Evolutionary conservation across 257 asterid genomes (phyloP).

Genomic region (Galeopsis tetrahit): DNA sequence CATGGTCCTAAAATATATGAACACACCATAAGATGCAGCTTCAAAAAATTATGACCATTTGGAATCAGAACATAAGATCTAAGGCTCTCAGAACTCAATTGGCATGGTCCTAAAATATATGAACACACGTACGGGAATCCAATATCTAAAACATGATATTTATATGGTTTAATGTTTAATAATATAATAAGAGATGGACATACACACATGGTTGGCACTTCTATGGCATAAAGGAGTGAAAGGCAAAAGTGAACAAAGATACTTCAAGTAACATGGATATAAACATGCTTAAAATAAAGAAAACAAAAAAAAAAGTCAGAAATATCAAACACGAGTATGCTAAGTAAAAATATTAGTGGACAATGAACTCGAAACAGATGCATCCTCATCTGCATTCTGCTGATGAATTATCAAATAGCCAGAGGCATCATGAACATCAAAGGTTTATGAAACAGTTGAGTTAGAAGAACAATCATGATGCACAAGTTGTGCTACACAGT

Average conservation of each 20-base stretch:
- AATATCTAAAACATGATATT: not conserved
- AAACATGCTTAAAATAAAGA: conserved; percentile 11
- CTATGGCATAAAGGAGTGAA: not conserved
- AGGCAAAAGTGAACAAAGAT: not conserved
- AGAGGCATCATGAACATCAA: conserved; percentile 9
- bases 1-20: too few species aligned
- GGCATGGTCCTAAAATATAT: not conserved
- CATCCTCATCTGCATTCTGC: not conserved
- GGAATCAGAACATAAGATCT: not conserved
- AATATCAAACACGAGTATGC: not conserved
- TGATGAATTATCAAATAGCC: conserved; percentile 11
- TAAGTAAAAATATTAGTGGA: not conserved
- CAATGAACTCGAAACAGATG: not conserved
- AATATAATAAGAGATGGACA: not conserved
- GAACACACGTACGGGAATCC: conserved; percentile 12
- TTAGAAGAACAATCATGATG: not conserved
- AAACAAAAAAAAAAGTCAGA: not conserved
- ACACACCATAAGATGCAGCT: not conserved
- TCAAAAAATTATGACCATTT: conserved; percentile 12
- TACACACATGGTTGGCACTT: not conserved
- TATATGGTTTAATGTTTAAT: not conserved
- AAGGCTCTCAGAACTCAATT: conserved; percentile 13
- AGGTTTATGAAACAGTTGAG: not conserved
- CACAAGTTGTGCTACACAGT: not conserved
- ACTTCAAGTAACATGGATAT: not conserved